A percentile compares a stretch with the other conserved stretches of the same genome.
These are phyloP conservation scores for Phytopythium aichiense DNA, from an alignment of 352 stramenopile species.

Conservation along the genomic window DNA sequence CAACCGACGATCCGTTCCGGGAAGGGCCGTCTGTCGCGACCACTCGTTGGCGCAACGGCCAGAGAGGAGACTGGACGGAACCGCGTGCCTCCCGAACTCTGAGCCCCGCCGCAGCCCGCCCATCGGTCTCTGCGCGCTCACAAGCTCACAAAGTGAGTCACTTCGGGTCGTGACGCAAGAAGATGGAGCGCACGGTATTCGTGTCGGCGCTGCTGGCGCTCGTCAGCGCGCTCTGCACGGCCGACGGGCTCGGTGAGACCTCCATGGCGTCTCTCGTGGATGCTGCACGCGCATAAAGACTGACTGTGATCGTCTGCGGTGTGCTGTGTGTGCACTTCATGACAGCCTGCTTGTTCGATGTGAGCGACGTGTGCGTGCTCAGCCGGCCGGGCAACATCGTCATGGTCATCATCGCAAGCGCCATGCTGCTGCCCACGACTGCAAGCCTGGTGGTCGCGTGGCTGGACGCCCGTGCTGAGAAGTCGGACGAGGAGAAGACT, in stretches of 20 bases:
- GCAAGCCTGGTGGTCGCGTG: slow-evolving; percentile 35
- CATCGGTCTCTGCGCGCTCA: background rate
- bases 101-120: no score
- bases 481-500: slow-evolving; percentile 17
- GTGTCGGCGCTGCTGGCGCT: slow-evolving; percentile 40
- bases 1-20: no score
- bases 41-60: background rate
- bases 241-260: slow-evolving; percentile 30
- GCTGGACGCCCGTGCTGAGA: slow-evolving; percentile 17
- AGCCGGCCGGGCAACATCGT: slow-evolving; percentile 47
- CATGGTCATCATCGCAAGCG: slow-evolving; percentile 48
- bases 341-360: slow-evolving; percentile 9
- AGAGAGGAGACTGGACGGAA: background rate
- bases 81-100: no score
- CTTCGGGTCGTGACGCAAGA: background rate
- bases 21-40: background rate
- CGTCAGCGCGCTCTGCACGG: slow-evolving; percentile 28
- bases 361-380: slow-evolving; percentile 33
- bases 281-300: no score
- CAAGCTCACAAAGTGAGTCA: no score
- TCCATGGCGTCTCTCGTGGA: no score
- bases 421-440: slow-evolving; percentile 38
- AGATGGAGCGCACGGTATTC: slow-evolving; percentile 50
- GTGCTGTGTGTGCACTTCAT: background rate
- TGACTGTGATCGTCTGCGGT: no score